These are phyloP conservation scores for Lachnellula arida DNA, from an alignment of 2,329 filamentous ascomycete genomes.

Conservation along the genomic window DNA sequence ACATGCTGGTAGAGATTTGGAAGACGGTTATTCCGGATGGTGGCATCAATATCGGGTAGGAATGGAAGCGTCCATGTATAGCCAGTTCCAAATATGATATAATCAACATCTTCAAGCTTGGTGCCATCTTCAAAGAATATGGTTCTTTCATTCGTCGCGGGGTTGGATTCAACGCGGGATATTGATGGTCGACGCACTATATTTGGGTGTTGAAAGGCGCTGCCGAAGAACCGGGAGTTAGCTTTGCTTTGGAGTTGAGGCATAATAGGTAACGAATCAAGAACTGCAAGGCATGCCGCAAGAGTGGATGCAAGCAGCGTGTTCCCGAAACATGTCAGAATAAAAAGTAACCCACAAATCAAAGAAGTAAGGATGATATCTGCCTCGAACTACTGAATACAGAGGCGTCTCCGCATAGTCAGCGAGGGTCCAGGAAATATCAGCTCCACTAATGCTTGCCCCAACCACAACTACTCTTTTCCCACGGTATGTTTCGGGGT, in stretches of 20 bases:
- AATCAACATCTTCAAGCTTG: constrained; percentile 49
- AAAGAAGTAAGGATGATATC: constrained; percentile 30
- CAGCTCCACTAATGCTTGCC: constrained; percentile 59
- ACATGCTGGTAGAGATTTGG: constrained; percentile 54
- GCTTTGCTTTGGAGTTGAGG: not conserved
- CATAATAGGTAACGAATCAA: not conserved
- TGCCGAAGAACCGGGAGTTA: constrained; percentile 48
- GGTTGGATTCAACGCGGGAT: constrained; percentile 35
- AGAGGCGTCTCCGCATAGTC: constrained; percentile 43
- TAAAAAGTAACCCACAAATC: constrained; percentile 40
- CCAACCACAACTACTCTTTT: constrained; percentile 56
- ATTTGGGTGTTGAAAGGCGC: constrained; percentile 55
- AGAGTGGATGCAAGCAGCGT: not conserved
- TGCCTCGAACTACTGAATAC: constrained; percentile 50
- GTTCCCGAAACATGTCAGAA: not conserved
- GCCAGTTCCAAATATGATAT: constrained; percentile 63
- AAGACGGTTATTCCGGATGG: constrained; percentile 49
- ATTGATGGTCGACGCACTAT: constrained; percentile 46
- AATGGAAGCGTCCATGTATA: constrained; percentile 62
- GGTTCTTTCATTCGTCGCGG: constrained; percentile 32
- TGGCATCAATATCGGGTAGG: constrained; percentile 42
- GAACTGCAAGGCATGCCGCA: not conserved
- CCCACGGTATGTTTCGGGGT: constrained; percentile 51
- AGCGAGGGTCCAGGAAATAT: constrained; percentile 53
- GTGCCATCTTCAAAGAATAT: constrained; percentile 55